Evolutionary conservation across 345 rosid genomes (phyloP), one percentile per base, ranked within the genome.

Genomic region (Atalantia buxifolia): DNA sequence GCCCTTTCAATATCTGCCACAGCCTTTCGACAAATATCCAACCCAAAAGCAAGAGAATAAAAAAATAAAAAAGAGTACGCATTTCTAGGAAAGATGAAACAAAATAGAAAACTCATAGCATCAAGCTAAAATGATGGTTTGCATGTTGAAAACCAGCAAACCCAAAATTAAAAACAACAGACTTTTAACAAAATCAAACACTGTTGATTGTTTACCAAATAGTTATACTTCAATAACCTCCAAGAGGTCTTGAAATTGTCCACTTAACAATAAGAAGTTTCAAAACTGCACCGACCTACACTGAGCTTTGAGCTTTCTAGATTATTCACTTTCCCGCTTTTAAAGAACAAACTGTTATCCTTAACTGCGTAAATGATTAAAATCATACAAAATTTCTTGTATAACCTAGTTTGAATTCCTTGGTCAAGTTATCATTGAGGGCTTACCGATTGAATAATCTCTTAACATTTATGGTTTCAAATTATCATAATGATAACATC

Each of bases 1-100:
- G 97, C 97, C 83, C 91, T 96, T 84, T 96, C 97, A 21, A 92
- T 83, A 83, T 94, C 97, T 81, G 91, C 94, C 77, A 92, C 84
- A 76, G 94, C 99, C 99, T 94, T 77, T 81, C 66, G n/a, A 69
- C 65, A 75, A 22, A 62, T 3, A 73, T 30, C 45, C 24, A 40
- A 19, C 75, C 74, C 50, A 45, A 45, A 45, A 45, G 50, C 4
- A 5, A 45, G 50, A 13, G 5, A 3, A 3, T 60, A 82, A 7
- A 66, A 33, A 24, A 4, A 10, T 2, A 60, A 72, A 22, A 74
- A 7, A 33, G 77, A 16, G 27, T 55, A 35, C 67, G 40, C 60
- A 66, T 33, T 33, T 76, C 50, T 42, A 48, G 21, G 6, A 48
- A 45, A 63, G 13, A 72, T 53, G 50, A 76, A 76, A 33, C 71